Evolutionary conservation across 2,329 filamentous ascomycete genomes (phyloP).

Genomic region (Neofusicoccum cordaticola): DNA sequence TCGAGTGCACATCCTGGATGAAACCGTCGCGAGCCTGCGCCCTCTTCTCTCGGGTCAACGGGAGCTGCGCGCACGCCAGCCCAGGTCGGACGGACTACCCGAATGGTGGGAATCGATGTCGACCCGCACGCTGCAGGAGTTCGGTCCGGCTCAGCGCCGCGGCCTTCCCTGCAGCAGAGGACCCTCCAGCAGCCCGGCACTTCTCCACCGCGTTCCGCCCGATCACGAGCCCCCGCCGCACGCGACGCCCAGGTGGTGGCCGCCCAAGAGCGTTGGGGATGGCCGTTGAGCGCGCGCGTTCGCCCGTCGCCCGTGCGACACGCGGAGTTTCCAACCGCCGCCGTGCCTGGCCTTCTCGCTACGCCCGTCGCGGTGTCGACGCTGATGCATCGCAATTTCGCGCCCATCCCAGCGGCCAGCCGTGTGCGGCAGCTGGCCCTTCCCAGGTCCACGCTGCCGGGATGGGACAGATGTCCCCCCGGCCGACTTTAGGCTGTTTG

Average conservation of each 20-base stretch:
- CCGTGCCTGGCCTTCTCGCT: neutral
- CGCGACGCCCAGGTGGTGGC: neutral
- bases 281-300: neutral
- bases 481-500: conserved; percentile 4
- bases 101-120: neutral
- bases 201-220: neutral
- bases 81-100: conserved; percentile 1
- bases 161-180: neutral
- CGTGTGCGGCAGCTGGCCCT: neutral
- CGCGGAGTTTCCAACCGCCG: neutral
- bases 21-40: conserved; percentile 7
- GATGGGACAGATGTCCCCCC: neutral
- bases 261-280: too few relatives aligned
- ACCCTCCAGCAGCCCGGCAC: neutral
- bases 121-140: conserved; percentile 10
- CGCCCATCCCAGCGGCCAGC: conserved; percentile 1
- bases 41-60: neutral
- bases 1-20: conserved; percentile 6
- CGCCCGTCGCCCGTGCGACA: neutral
- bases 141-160: conserved; percentile 2
- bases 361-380: neutral
- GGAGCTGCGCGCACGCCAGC: conserved; percentile 12
- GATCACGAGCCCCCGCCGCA: neutral
- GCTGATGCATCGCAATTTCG: conserved; percentile 1
- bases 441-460: conserved; percentile 6